Evolutionary conservation across 2,329 filamentous ascomycete genomes (phyloP), one percentile per base, ranked within the genome.

Genomic region (Colletotrichum aenigma): DNA sequence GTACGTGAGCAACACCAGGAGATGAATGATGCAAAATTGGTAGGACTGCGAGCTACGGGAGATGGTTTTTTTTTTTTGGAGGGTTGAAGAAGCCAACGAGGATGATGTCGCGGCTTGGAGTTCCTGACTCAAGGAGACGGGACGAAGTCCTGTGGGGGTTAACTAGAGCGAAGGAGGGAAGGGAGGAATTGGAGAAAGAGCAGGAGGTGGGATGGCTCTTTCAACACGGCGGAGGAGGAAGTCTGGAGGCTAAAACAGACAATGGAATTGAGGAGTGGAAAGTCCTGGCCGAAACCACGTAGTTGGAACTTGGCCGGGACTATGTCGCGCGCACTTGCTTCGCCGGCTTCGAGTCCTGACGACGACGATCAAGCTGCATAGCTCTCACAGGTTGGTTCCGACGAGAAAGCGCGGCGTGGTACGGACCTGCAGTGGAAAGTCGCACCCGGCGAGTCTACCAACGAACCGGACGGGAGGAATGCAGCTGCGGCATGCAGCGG

Each of bases 1-100:
- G 81, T 78, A 82, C 78, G 58, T 67, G 74, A 78, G 75, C 74
- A 78, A 76, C 76, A 72, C 62, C 76, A 71, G 69, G 67, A 75
- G 70, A 76, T 74, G 74, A 74, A 66, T 61, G 71, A 74, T 70
- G 68, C 74, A 74, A 74, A 77, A 56, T 48, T 36, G 64, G 62
- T 74, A 52, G 38, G 30, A 55, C 58, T 68, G 67, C 60, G 61
- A 71, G 67, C 61, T 32, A 64, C 61, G 58, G n/a, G 28, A 43
- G 30, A 16, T 38, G 60, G n/a, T 24, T 69, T 52, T 52, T 48
- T n/a, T n/a, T 52, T 52, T 28, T 58, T 36, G 67, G 65, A 70
- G 66, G 36, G 30, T 68, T 65, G 76, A 65, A 52, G 43, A 52
- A 62, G 65, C 72, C 65, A 61, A 75, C 65, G 62, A 58, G 61